Base-by-base conservation (phyloP, 108 stramenopile genomes). In the Aureococcus anophagefferens region DNA sequence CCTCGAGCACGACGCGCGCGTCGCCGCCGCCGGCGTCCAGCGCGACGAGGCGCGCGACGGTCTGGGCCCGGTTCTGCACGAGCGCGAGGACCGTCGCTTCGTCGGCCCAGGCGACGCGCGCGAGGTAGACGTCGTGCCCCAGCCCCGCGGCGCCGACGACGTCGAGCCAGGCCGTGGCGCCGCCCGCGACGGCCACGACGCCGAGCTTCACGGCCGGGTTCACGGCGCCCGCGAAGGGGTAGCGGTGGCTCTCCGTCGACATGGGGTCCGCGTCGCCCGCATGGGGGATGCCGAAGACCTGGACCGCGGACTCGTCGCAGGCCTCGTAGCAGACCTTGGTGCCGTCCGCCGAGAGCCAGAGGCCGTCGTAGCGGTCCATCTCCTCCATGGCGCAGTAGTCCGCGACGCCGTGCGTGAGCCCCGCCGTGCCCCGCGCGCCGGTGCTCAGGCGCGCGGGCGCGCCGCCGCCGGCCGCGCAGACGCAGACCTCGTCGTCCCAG, bases 361-460 rank as follows among this genome's bases (percentile, higher is more conserved):
- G 93, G 18, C 95, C 95, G 35, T 84, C 69, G 80, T 93, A 96
- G 28, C 92, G 83, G 74, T 94, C 92, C 95, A 96, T 94, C 82
- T 96, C 95, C 81, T 96, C 95, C 69, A 91, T 90, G 5, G 93
- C 90, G 29, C 94, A 79, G 80, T 90, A 96, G 76, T 96, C 95
- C 18, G 95, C 93, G 25, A 94, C 68, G 25, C 93, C 95, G 80
- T 92, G 89, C 0, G 86, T 88, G 33, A 90, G 79, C n/a, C 85
- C 40, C 40, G 5, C 81, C 33, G 30, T 30, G 51, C 35, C 62
- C 25, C 70, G 46, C 46, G 76, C 81, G 7, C 66, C 75, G 34
- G 46, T 71, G 30, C 81, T 84, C 21, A 84, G 64, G 45, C 82
- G 83, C 35, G 77, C 64, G 37, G 80, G 80, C 5, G 72, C 36